A percentile compares a stretch with the other conserved stretches of the same genome.
Evolutionary conservation across 805 yeast species (phyloP).

Genomic region (Sugiyamaella qingdaonensis): DNA sequence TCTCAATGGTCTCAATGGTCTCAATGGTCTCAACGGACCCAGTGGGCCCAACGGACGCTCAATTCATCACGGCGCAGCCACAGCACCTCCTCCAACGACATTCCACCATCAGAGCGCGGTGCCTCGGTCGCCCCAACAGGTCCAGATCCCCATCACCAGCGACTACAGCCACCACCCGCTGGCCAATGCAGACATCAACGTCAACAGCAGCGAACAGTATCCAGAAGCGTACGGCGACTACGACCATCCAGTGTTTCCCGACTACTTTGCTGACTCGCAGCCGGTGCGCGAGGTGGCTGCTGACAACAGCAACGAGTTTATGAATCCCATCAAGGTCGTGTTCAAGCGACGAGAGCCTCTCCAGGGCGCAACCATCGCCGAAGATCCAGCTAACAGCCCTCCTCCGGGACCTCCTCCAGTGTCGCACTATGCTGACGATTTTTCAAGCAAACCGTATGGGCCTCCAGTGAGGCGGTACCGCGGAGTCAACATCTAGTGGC

Average conservation of each 20-base stretch:
- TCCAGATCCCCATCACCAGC: constrained; percentile 7
- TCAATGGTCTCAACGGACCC: background rate
- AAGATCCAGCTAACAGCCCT: background rate
- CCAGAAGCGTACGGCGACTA: background rate
- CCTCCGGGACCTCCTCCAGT: constrained; percentile 4
- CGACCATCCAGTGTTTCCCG: constrained; percentile 2
- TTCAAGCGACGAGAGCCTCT: constrained; percentile 13
- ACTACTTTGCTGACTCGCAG: constrained; percentile 2
- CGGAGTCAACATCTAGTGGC: constrained; percentile 14
- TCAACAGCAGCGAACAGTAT: background rate
- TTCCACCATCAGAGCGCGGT: background rate
- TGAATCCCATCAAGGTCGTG: constrained; percentile 12
- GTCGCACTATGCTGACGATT: constrained; percentile 17
- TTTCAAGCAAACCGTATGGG: constrained; percentile 23
- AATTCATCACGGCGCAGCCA: background rate
- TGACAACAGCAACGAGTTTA: constrained; percentile 8
- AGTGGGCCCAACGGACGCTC: background rate
- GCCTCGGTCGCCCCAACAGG: background rate
- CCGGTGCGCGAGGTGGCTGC: constrained; percentile 8
- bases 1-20: background rate
- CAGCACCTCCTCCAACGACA: background rate
- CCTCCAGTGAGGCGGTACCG: constrained; percentile 21
- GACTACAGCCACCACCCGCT: constrained; percentile 5
- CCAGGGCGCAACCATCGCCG: constrained; percentile 6
- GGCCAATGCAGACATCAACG: background rate